Conservation (phyloP, 345 rosid species). For the Cardiospermum halicacabum region DNA sequence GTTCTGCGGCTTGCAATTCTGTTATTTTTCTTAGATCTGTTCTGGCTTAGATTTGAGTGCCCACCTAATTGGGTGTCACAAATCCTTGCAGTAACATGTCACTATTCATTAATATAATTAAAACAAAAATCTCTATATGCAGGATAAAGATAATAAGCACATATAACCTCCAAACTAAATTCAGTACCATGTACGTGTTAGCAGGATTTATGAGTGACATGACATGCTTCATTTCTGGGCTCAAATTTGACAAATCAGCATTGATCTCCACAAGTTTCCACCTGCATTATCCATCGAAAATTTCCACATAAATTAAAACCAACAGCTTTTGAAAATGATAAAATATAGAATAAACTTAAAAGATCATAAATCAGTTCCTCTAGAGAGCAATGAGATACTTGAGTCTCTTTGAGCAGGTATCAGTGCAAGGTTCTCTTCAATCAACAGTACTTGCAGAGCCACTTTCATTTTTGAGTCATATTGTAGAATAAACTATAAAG, state of each 20-base stretch:
- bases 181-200: slow-evolving; percentile 75
- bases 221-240: slow-evolving; percentile 61
- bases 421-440: not conserved
- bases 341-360: not conserved
- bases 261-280: slow-evolving; percentile 92
- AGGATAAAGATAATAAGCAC: not conserved
- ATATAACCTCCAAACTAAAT: not conserved
- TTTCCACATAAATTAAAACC: not conserved
- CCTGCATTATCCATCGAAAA: slow-evolving; percentile 36
- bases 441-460: not conserved
- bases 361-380: not conserved
- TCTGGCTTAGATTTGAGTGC: no score
- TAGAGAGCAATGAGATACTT: not conserved
- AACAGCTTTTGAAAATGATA: not conserved
- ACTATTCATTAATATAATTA: no score
- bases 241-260: slow-evolving; percentile 72
- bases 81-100: no score
- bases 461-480: slow-evolving; percentile 2
- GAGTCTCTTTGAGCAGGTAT: not conserved
- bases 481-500: not conserved
- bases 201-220: slow-evolving; percentile 85
- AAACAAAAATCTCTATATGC: no score
- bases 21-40: no score
- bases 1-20: no score
- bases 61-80: no score